Evolutionary conservation across 2,329 filamentous ascomycete species (phyloP).

Genomic region (Pseudocercospora cruenta): DNA sequence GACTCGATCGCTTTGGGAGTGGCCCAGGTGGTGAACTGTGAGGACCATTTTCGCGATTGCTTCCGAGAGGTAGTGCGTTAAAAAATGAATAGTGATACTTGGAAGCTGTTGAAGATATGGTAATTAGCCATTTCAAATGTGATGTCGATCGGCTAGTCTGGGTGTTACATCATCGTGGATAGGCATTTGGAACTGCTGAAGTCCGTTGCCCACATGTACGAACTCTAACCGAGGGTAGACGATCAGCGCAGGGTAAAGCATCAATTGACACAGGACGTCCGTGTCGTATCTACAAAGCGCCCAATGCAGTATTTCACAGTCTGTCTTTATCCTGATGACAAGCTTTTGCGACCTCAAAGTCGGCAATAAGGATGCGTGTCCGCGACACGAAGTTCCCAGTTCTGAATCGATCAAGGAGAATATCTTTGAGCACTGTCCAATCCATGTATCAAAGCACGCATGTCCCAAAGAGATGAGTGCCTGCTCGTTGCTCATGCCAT

Average conservation of each 20-base stretch:
- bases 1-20: conserved; percentile 67
- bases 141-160: conserved; percentile 1
- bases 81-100: background rate
- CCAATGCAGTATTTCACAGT: background rate
- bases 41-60: conserved; percentile 38
- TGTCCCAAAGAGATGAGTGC: background rate
- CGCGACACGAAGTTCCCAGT: background rate
- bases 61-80: background rate
- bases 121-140: background rate
- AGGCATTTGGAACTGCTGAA: background rate
- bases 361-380: background rate
- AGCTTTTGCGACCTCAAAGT: background rate
- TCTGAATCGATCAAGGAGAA: background rate
- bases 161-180: background rate
- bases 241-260: background rate
- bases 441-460: background rate
- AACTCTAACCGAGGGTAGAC: background rate
- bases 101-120: conserved; percentile 12
- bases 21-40: conserved; percentile 42
- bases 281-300: background rate
- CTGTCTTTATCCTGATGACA: background rate
- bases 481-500: background rate
- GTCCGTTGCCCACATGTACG: background rate
- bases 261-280: background rate
- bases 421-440: background rate